Evolutionary conservation across 23 red algal genomes (phyloP).

Genomic region (Gracilaria gracilis): DNA sequence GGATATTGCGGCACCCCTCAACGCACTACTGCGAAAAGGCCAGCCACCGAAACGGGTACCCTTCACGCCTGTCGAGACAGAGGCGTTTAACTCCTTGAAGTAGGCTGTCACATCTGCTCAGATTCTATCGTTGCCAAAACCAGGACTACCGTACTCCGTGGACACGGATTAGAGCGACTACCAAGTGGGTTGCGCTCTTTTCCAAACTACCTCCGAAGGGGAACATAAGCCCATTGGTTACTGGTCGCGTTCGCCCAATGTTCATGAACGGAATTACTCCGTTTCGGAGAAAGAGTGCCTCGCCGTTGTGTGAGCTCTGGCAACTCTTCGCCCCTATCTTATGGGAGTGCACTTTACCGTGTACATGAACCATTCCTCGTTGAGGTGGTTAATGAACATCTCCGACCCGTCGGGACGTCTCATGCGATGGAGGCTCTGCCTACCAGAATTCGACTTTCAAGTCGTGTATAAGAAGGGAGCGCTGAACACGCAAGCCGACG

Average conservation of each 20-base stretch:
- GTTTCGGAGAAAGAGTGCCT: no score
- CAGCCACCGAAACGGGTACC: not conserved
- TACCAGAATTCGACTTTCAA: not conserved
- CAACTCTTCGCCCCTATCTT: not conserved
- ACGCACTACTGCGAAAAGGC: not conserved
- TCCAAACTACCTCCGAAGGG: no score
- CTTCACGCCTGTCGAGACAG: not conserved
- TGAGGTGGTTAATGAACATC: not conserved
- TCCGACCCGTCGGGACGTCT: not conserved
- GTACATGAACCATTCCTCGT: not conserved
- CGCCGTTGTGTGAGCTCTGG: no score
- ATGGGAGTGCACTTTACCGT: not conserved
- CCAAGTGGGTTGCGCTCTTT: not conserved
- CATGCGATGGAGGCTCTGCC: not conserved
- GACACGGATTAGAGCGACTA: not conserved
- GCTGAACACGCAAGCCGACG: not conserved
- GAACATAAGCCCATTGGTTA: no score
- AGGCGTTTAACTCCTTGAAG: not conserved
- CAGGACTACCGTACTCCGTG: conserved; percentile 11
- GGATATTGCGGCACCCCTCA: conserved; percentile 12
- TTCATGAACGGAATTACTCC: no score
- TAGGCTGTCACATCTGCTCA: not conserved
- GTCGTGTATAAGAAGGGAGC: not conserved
- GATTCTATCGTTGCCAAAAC: conserved; percentile 12
- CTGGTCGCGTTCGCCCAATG: no score